Base-by-base conservation (phyloP, 2,329 filamentous ascomycete genomes). In the Microdochium paspali region DNA sequence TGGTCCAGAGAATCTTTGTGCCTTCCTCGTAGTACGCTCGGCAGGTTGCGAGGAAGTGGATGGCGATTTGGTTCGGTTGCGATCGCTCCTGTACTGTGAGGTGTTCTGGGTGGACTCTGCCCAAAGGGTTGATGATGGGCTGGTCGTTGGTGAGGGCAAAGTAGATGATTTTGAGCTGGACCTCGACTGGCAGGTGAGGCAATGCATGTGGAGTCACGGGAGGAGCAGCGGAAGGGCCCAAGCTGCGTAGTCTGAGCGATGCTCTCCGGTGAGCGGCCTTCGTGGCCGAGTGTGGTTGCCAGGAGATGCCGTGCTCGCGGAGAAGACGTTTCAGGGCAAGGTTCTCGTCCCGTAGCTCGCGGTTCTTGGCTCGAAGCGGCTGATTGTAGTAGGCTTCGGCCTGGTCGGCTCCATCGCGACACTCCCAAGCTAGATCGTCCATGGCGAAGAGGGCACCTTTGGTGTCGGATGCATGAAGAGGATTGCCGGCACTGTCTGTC, bases 121-220 rank as follows among this genome's bases (percentile, higher is more conserved):
- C 74, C 40, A 80, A 62, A 2, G 77, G 77, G 49, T 80, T 76
- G 44, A 79, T 64, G 51, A 80, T 76, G 26, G 77, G 70, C 26
- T 65, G 50, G 1, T 65, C 56, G 54, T 72, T 73, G 24, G 68
- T 72, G 58, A 80, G 50, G 24, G 76, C 69, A 54, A 72, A 76
- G 39, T 69, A 68, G 44, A 80, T 64, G 45, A 80, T 72, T 28
- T 67, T 67, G 24, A 80, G 58, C 46, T 76, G 65, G 42, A 80
- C 66, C 58, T 80, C 77, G 24, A 68, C 69, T 1, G 77, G 76
- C 10, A 79, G 63, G 35, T 68, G 63, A 1, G 72, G 74, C 32
- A 68, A 57, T 10, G 47, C 47, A 39, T 46, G 43, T 44, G 32
- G 15, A 47, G 39, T 30, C n/a, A n/a, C n/a, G n/a, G 32, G 13